Conservation (phyloP, 2,329 filamentous ascomycete genomes). For the Nectriaceae sp. region DNA sequence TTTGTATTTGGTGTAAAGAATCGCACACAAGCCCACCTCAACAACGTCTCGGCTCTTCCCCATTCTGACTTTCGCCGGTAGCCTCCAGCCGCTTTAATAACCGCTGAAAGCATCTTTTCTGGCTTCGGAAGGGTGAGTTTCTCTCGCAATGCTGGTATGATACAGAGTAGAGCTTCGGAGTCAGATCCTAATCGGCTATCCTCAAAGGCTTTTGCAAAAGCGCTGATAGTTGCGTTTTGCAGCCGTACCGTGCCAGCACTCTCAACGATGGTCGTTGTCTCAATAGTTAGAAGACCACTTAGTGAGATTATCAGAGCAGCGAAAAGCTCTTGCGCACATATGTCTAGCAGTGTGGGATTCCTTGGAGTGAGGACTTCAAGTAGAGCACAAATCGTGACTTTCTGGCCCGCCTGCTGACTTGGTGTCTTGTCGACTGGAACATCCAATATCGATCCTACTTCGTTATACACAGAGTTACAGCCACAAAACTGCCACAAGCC, state of each 20-base stretch:
- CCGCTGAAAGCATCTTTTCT: neutral
- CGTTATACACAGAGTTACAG: no score
- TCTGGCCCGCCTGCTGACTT: neutral
- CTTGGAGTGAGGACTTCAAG: neutral
- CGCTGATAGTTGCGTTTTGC: slow-evolving; percentile 4
- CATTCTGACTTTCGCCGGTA: neutral
- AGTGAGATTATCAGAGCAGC: slow-evolving; percentile 4
- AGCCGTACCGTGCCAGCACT: slow-evolving; percentile 7
- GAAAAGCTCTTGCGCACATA: slow-evolving; percentile 18
- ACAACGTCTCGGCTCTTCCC: neutral
- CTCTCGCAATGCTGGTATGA: slow-evolving; percentile 9
- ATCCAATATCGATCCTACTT: neutral
- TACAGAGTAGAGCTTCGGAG: slow-evolving; percentile 10
- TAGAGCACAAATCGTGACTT: neutral
- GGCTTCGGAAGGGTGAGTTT: neutral
- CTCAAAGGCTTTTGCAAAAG: slow-evolving; percentile 13
- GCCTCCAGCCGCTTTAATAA: neutral
- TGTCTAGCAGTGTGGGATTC: slow-evolving; percentile 11
- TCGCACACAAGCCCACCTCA: neutral
- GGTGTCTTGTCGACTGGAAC: neutral
- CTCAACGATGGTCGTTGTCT: slow-evolving; percentile 3
- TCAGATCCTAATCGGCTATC: slow-evolving; percentile 10
- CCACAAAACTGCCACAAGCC: no score
- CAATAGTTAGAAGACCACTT: neutral
- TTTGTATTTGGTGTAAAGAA: no score